Evolutionary conservation across 352 stramenopile genomes (phyloP).

Genomic region (Phytopythium chamaehyphon): DNA sequence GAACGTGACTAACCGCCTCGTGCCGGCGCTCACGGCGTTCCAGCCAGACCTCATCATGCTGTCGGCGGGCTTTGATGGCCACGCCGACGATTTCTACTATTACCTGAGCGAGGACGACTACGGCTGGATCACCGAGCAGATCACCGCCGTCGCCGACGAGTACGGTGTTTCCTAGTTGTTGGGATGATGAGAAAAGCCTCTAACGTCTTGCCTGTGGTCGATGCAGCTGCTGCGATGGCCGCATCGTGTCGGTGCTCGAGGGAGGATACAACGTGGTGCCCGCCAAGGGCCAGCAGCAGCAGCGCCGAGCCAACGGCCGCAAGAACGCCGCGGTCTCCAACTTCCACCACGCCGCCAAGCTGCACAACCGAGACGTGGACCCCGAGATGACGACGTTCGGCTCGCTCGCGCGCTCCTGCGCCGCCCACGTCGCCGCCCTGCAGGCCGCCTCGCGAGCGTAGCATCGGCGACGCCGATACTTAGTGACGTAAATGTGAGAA

Average conservation of each 20-base stretch:
- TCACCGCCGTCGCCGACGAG: slow-evolving; percentile 89
- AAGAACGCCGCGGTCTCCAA: slow-evolving; percentile 40
- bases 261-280: slow-evolving; percentile 88
- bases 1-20: slow-evolving; percentile 35
- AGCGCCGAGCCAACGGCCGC: not conserved
- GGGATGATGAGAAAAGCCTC: too few species aligned
- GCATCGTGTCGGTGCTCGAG: slow-evolving; percentile 94
- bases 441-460: slow-evolving; percentile 32
- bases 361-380: slow-evolving; percentile 51
- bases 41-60: slow-evolving; percentile 60
- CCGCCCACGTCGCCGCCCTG: slow-evolving; percentile 57
- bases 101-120: slow-evolving; percentile 85
- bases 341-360: slow-evolving; percentile 42
- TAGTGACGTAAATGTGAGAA: not conserved
- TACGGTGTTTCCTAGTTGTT: too few species aligned
- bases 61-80: slow-evolving; percentile 65
- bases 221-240: slow-evolving; percentile 83
- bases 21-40: slow-evolving; percentile 45
- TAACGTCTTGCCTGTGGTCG: not conserved
- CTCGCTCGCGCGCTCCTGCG: slow-evolving; percentile 51
- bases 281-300: slow-evolving; percentile 32
- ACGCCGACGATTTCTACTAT: slow-evolving; percentile 68
- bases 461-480: not conserved
- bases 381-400: slow-evolving; percentile 49
- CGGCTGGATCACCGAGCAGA: slow-evolving; percentile 76